Base-by-base conservation (phyloP, 2,329 filamentous ascomycete species). In the Aspergillus sp. region DNA sequence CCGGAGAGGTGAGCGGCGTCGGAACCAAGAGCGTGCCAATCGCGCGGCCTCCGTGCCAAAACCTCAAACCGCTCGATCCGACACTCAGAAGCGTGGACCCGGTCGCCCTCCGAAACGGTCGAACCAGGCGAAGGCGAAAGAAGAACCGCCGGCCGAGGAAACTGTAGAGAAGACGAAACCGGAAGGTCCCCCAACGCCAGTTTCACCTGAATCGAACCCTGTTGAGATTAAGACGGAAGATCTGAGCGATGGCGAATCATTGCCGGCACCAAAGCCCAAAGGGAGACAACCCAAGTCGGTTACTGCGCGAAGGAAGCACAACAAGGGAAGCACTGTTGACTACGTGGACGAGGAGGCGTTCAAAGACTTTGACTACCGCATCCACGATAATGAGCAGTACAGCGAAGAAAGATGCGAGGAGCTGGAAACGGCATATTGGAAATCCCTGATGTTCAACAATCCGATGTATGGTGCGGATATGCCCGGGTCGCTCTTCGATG, bases 401-500 rank as follows among this genome's bases (percentile, higher is more conserved):
- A 93, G 86, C 0, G 73, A 81, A 0, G 89, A 96, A 57, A 75
- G 93, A 38, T 96, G 91, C 54, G 86, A 93, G 47, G 91, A 98
- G 55, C 72, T 98, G 4, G 91, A 98, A 60, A 81, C 85, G 33
- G 81, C 80, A 26, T 98, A 98, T 63, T 98, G 91, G 91, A 95
- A 93, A 63, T 94, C 86, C 1, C 71, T 98, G 41, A 95, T 88
- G 14, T 98, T 93, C 61, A 93, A 89, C 29, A 80, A 85, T 35
- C 91, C 91, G 0, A 75, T 98, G 57, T 98, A 98, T 48, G 91
- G 91, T 32, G 91, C 91, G 5, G 91, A 98, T 59, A 84, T 98
- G 74, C 86, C 88, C 47, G 91, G 91, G 8, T 94, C 89, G 0
- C 72, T 98, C 2, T 98, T 98, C 56, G 80, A 91, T 46, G 88